A percentile compares a stretch with the other conserved stretches of the same genome.
Evolutionary conservation across 2,329 filamentous ascomycete species (phyloP).

Genomic region (Pseudogymnoascus sp.): DNA sequence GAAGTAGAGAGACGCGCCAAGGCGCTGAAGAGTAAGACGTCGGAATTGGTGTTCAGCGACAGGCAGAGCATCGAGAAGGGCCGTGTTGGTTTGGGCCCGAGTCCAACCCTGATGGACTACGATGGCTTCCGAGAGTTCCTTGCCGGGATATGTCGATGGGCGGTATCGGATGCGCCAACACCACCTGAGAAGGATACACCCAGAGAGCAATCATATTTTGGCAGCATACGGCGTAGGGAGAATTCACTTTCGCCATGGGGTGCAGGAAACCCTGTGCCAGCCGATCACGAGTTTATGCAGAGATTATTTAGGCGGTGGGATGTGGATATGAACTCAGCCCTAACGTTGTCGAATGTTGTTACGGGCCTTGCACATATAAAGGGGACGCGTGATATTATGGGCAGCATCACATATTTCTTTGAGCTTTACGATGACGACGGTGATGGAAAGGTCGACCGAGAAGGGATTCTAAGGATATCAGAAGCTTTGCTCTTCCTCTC

Average conservation of each 20-base stretch:
- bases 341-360: conserved; percentile 88
- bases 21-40: conserved; percentile 49
- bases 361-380: conserved; percentile 86
- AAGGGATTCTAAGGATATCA: conserved; percentile 90
- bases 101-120: conserved; percentile 93
- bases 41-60: conserved; percentile 37
- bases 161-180: conserved; percentile 77
- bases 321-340: conserved; percentile 63
- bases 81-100: conserved; percentile 80
- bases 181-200: conserved; percentile 41
- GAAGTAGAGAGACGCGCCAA: conserved; percentile 62
- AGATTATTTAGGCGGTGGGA: conserved; percentile 88
- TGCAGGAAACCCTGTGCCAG: conserved; percentile 57
- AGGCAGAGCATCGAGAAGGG: conserved; percentile 67
- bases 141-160: conserved; percentile 85
- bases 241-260: conserved; percentile 45
- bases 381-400: conserved; percentile 93
- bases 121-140: conserved; percentile 93
- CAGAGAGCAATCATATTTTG: conserved; percentile 54
- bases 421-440: conserved; percentile 91
- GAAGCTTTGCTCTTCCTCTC: conserved; percentile 91
- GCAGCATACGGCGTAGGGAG: conserved; percentile 39
- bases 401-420: conserved; percentile 95
- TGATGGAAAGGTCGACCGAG: conserved; percentile 86
- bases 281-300: conserved; percentile 91